phyloP scores from a whole-genome alignment of 1,139 yeast genomes.

The Suhomyces chickasaworum region DNA sequence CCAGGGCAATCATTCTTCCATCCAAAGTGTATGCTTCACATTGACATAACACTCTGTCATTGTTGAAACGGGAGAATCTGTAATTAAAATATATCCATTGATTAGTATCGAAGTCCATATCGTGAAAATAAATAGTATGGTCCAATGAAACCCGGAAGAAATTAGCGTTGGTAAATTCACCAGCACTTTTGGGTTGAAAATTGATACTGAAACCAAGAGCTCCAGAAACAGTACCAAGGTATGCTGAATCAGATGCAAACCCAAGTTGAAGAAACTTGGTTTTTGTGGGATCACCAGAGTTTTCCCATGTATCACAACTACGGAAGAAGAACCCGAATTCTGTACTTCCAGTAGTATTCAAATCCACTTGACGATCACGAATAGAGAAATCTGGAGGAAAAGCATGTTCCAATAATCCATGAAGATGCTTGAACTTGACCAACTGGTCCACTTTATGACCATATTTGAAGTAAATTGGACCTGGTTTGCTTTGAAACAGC shows the following conservation, averaged over 20 bases:
- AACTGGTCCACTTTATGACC: slow-evolving; percentile 32
- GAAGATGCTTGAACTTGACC: slow-evolving; percentile 31
- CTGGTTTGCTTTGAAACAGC: slow-evolving; percentile 35
- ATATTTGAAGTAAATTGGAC: slow-evolving; percentile 35
- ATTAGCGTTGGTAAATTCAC: slow-evolving; percentile 11
- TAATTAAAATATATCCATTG: slow-evolving; percentile 45
- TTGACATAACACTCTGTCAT: slow-evolving; percentile 36
- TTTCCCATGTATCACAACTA: slow-evolving; percentile 31
- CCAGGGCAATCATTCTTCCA: slow-evolving; percentile 33
- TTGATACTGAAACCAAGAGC: slow-evolving; percentile 32
- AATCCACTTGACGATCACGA: slow-evolving; percentile 18
- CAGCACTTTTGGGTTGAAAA: neutral
- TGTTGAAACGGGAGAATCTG: slow-evolving; percentile 35
- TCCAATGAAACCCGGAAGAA: slow-evolving; percentile 47
- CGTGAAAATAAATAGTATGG: slow-evolving; percentile 44
- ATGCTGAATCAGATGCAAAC: slow-evolving; percentile 28
- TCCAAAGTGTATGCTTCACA: slow-evolving; percentile 33
- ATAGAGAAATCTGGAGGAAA: slow-evolving; percentile 32
- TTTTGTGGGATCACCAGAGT: slow-evolving; percentile 26
- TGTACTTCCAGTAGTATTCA: slow-evolving; percentile 29
- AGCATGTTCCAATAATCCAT: slow-evolving; percentile 35
- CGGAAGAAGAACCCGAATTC: slow-evolving; percentile 39
- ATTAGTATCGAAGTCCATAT: slow-evolving; percentile 37
- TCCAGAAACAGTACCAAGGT: slow-evolving; percentile 27
- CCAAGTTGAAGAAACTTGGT: slow-evolving; percentile 26